These are phyloP conservation scores for Xenosphaeropsis pyriputrescens DNA, from an alignment of 2,329 filamentous ascomycete genomes.

Conservation along the genomic window DNA sequence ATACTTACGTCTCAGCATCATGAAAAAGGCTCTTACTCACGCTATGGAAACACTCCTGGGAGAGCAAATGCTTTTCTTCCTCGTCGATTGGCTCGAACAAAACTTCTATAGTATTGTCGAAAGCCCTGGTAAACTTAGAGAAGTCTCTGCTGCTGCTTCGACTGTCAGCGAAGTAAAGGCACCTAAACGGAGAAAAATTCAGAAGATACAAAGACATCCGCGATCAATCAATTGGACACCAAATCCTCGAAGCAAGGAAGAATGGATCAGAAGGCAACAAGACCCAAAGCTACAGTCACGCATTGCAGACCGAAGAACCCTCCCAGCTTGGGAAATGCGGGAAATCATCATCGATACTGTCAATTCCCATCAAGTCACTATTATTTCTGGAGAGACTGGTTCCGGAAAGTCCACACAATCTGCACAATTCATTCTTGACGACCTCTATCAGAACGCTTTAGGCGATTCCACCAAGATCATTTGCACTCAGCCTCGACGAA, in stretches of 20 bases:
- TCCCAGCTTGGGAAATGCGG: slow-evolving; percentile 80
- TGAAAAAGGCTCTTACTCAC: slow-evolving; percentile 61
- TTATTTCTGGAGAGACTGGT: slow-evolving; percentile 93
- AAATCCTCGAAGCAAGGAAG: slow-evolving; percentile 42
- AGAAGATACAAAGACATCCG: slow-evolving; percentile 28
- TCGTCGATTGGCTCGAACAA: slow-evolving; percentile 84
- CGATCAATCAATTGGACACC: slow-evolving; percentile 49
- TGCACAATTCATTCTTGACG: slow-evolving; percentile 89
- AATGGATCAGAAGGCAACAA: slow-evolving; percentile 57
- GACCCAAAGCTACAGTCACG: slow-evolving; percentile 57
- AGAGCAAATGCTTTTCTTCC: slow-evolving; percentile 81
- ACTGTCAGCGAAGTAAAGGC: slow-evolving; percentile 36
- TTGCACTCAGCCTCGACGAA: slow-evolving; percentile 88
- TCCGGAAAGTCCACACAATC: slow-evolving; percentile 96
- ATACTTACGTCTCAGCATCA: slow-evolving; percentile 82
- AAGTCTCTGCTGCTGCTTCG: slow-evolving; percentile 68
- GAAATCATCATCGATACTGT: slow-evolving; percentile 67
- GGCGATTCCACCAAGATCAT: slow-evolving; percentile 77
- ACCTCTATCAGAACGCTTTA: slow-evolving; percentile 63
- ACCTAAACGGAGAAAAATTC: slow-evolving; percentile 10
- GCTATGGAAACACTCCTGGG: slow-evolving; percentile 58
- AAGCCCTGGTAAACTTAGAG: slow-evolving; percentile 67
- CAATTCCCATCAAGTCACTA: slow-evolving; percentile 69
- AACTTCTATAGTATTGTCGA: slow-evolving; percentile 73
- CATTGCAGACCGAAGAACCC: slow-evolving; percentile 52